Percentiles rank a stretch among this genome's conserved stretches.
These are phyloP conservation scores for Vigna nakashimae DNA, from an alignment of 306 rosid genomes.

Conservation along the genomic window DNA sequence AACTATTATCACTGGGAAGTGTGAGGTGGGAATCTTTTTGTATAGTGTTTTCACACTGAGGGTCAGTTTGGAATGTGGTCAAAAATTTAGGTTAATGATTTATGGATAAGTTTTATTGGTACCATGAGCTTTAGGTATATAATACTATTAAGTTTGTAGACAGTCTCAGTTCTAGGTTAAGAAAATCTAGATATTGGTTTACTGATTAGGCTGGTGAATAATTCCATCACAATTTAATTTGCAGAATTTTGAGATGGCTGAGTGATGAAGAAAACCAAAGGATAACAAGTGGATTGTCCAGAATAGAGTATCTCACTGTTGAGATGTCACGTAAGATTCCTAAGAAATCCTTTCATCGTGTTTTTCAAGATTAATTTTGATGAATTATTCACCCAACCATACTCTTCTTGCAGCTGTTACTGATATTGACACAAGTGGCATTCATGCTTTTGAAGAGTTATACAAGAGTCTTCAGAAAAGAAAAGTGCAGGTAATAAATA, in stretches of 20 bases:
- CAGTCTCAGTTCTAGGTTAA: neutral
- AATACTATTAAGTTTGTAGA: too few species aligned
- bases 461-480: slow-evolving; percentile 61
- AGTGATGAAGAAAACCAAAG: slow-evolving; percentile 58
- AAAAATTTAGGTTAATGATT: neutral
- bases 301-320: slow-evolving; percentile 53
- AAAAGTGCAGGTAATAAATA: slow-evolving; percentile 54
- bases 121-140: too few species aligned
- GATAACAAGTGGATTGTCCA: slow-evolving; percentile 36
- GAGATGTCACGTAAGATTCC: slow-evolving; percentile 81
- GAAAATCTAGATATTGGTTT: neutral
- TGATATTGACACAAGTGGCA: slow-evolving; percentile 87
- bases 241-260: slow-evolving; percentile 82
- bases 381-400: neutral
- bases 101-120: neutral
- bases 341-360: neutral
- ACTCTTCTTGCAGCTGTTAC: slow-evolving; percentile 68
- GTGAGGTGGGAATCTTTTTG: neutral
- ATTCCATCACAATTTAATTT: neutral
- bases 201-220: slow-evolving; percentile 4
- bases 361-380: neutral
- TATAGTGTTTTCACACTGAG: slow-evolving; percentile 4
- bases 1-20: neutral
- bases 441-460: slow-evolving; percentile 69
- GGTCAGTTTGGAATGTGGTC: neutral